These are phyloP conservation scores for Termitomyces heimii DNA, from an alignment of 768 basidiomycete species.

Conservation along the genomic window DNA sequence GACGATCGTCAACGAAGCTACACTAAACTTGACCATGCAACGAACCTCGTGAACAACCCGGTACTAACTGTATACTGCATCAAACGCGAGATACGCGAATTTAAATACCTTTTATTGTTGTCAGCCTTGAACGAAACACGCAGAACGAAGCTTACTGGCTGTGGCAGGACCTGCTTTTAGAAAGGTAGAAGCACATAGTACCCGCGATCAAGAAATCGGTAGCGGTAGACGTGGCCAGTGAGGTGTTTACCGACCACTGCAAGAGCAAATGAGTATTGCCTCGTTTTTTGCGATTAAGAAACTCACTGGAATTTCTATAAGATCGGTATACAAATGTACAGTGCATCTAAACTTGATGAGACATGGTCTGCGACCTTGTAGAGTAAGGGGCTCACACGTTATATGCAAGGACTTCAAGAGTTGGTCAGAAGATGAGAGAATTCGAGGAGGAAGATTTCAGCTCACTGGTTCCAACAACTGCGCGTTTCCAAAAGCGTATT, in stretches of 20 bases:
- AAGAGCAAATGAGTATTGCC: neutral
- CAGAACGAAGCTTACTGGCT: constrained; percentile 8
- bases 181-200: constrained; percentile 28
- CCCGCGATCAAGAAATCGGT: constrained; percentile 38
- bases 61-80: constrained; percentile 24
- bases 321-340: constrained; percentile 18
- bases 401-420: constrained; percentile 25
- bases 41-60: constrained; percentile 20
- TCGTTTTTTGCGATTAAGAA: neutral
- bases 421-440: neutral
- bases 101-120: constrained; percentile 14
- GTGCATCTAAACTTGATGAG: constrained; percentile 20
- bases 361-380: neutral
- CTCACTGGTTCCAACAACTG: constrained; percentile 29
- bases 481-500: neutral
- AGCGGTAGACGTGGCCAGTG: constrained; percentile 33
- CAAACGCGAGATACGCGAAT: constrained; percentile 25
- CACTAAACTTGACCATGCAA: neutral
- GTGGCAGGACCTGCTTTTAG: constrained; percentile 23
- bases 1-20: neutral
- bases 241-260: constrained; percentile 38
- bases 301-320: neutral
- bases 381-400: constrained; percentile 22
- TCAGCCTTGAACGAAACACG: neutral
- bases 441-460: neutral